Evolutionary conservation across 495 filamentous ascomycete species (phyloP).

Genomic region (Neurospora tetraspora): DNA sequence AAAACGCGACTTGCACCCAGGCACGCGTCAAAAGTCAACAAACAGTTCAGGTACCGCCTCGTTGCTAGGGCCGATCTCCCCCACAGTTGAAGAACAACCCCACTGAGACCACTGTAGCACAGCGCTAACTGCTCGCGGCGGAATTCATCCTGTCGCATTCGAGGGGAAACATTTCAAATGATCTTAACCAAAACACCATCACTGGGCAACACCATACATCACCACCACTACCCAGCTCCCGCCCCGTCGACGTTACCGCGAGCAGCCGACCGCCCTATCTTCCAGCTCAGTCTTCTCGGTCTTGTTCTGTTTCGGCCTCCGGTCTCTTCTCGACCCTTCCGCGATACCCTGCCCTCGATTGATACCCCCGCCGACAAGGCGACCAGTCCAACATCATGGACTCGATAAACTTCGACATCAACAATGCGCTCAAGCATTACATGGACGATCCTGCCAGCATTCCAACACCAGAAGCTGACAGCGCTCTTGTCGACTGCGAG

Average conservation of each 20-base stretch:
- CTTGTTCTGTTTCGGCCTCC: background rate
- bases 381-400: conserved; percentile 47
- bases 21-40: background rate
- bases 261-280: background rate
- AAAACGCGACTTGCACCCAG: background rate
- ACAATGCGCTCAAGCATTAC: conserved; percentile 89
- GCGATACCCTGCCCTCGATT: background rate
- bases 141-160: background rate
- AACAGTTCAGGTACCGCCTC: background rate
- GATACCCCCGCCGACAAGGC: conserved; percentile 16
- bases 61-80: background rate
- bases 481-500: conserved; percentile 81
- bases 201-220: background rate
- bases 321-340: conserved; percentile 2
- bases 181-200: background rate
- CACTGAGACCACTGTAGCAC: background rate
- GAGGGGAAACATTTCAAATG: background rate
- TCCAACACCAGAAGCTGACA: conserved; percentile 77
- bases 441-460: conserved; percentile 80
- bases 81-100: background rate
- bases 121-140: background rate
- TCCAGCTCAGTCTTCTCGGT: background rate
- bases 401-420: conserved; percentile 78
- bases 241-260: background rate
- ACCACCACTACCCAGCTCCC: background rate